A percentile compares a stretch with the other conserved stretches of the same genome.
Conservation (phyloP, 2,329 filamentous ascomycete species). For the Akanthomyces dipterigenus region DNA sequence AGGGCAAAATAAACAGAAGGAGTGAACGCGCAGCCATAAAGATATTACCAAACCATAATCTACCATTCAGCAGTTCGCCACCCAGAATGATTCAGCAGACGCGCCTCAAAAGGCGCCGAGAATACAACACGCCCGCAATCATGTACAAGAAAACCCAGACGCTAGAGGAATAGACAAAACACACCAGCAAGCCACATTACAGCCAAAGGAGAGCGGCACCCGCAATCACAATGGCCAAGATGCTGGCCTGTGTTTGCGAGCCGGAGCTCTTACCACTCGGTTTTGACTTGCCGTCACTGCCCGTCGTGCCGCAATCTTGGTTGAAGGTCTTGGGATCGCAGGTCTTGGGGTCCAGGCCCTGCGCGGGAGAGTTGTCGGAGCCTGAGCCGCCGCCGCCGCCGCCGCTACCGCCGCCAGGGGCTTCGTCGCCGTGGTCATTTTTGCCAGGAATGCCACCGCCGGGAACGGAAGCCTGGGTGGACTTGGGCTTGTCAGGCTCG, state of each 20-base stretch:
- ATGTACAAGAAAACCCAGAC: background rate
- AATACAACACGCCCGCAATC: background rate
- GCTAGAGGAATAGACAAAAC: background rate
- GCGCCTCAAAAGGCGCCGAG: background rate
- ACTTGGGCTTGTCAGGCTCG: conserved; percentile 15
- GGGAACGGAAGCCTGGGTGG: conserved; percentile 20
- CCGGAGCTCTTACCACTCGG: conserved; percentile 23
- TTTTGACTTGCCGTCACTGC: conserved; percentile 13
- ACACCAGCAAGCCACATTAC: conserved; percentile 16
- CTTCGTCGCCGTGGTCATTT: conserved; percentile 16
- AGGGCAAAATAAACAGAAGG: background rate
- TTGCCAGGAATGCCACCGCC: conserved; percentile 23
- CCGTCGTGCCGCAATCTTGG: conserved; percentile 29
- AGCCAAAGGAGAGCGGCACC: conserved; percentile 29
- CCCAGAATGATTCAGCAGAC: background rate
- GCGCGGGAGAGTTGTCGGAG: conserved; percentile 13
- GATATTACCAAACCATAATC: conserved; percentile 5
- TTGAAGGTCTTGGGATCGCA: conserved; percentile 35
- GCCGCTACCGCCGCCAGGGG: conserved; percentile 16
- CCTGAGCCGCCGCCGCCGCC: conserved; percentile 17
- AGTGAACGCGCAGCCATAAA: background rate
- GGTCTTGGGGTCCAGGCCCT: conserved; percentile 12
- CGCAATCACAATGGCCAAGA: conserved; percentile 31
- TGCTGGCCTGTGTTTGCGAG: conserved; percentile 27
- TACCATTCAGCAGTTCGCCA: background rate